These are phyloP conservation scores for Cladosporium sp. DNA, from an alignment of 2,329 filamentous ascomycete genomes.

Conservation along the genomic window DNA sequence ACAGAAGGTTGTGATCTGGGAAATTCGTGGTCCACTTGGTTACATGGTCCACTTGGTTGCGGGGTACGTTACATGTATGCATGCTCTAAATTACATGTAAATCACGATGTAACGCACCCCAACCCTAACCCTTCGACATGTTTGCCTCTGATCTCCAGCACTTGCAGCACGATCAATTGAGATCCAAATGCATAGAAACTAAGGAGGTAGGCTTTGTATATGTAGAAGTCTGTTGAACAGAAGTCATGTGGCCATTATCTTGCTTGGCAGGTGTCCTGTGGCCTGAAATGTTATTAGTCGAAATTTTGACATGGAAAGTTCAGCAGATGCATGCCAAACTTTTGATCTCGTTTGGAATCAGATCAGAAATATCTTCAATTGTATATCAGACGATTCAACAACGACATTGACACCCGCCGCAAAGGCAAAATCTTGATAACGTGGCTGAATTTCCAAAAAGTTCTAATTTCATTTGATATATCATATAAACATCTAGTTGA, in stretches of 20 bases:
- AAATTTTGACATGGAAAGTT: not conserved
- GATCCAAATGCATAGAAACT: not conserved
- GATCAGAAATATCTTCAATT: not conserved
- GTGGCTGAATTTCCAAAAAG: not conserved
- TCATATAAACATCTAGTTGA: constrained; percentile 49
- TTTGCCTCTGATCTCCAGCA: not conserved
- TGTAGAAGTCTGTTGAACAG: not conserved
- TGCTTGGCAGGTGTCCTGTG: not conserved
- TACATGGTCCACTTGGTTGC: too few relatives aligned
- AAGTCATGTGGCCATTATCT: not conserved
- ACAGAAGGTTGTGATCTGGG: too few relatives aligned
- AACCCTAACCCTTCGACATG: not conserved
- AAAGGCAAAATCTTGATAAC: not conserved
- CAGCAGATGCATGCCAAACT: not conserved
- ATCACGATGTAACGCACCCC: not conserved
- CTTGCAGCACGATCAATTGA: not conserved
- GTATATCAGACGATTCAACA: not conserved
- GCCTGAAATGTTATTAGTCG: not conserved
- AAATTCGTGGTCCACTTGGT: too few relatives aligned
- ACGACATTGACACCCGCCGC: not conserved
- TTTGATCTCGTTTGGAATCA: not conserved
- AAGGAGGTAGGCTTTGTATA: not conserved
- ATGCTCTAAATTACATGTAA: not conserved
- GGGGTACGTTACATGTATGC: not conserved
- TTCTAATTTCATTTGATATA: not conserved